phyloP scores from a whole-genome alignment of 495 filamentous ascomycete genomes.

The Coniosporium apollinis region DNA sequence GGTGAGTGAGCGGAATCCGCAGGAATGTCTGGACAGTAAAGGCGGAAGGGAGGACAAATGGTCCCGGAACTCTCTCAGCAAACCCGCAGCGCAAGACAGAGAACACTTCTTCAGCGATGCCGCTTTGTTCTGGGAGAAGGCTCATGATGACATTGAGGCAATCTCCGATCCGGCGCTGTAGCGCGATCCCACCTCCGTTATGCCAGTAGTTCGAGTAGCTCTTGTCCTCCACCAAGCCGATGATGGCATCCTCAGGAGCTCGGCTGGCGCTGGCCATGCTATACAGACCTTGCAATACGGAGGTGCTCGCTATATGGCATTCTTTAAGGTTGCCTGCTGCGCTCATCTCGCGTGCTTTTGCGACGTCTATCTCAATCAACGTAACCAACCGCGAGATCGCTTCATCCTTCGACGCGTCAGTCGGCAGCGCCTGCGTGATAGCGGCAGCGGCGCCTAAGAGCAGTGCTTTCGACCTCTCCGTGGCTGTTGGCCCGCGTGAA shows the following conservation, averaged over 20 bases:
- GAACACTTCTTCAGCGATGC: slow-evolving; percentile 80
- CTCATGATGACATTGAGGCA: slow-evolving; percentile 30
- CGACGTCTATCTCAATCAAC: slow-evolving; percentile 47
- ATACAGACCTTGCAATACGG: slow-evolving; percentile 54
- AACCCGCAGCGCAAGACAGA: slow-evolving; percentile 24
- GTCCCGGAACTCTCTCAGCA: slow-evolving; percentile 55
- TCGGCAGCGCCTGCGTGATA: slow-evolving; percentile 61
- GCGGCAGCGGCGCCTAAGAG: slow-evolving; percentile 70
- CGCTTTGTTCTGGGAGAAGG: slow-evolving; percentile 42
- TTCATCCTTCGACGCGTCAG: slow-evolving; percentile 42
- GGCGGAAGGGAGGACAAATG: slow-evolving; percentile 59
- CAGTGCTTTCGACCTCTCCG: slow-evolving; percentile 57
- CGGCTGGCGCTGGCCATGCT: slow-evolving; percentile 71
- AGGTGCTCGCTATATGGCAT: slow-evolving; percentile 37
- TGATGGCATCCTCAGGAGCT: slow-evolving; percentile 46
- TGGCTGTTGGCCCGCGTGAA: slow-evolving; percentile 39
- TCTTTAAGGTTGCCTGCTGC: slow-evolving; percentile 24
- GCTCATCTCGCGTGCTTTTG: slow-evolving; percentile 21
- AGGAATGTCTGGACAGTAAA: slow-evolving; percentile 47
- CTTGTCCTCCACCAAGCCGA: slow-evolving; percentile 44
- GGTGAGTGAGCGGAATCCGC: slow-evolving; percentile 43
- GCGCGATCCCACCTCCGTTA: slow-evolving; percentile 30
- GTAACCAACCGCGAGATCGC: slow-evolving; percentile 47
- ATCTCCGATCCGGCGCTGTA: slow-evolving; percentile 43
- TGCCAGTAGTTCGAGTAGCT: slow-evolving; percentile 42